These are phyloP conservation scores for Jaltomata sinuosa DNA, from an alignment of 257 asterid species.

Conservation along the genomic window DNA sequence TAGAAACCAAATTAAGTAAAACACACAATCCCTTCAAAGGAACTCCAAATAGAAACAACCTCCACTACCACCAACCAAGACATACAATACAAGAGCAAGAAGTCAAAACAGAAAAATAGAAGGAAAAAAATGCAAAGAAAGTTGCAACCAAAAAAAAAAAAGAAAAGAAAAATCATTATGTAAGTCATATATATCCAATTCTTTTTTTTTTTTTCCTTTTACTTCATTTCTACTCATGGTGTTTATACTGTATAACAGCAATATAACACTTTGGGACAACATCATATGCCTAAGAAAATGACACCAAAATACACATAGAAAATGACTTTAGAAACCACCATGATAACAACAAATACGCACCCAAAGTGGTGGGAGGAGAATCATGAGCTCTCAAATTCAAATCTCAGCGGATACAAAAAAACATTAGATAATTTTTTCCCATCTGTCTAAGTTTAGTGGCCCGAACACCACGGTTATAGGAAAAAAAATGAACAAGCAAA, in stretches of 20 bases:
- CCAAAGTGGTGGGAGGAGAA: no score
- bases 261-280: conserved; percentile 22
- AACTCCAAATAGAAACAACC: conserved; percentile 63
- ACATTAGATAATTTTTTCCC: neutral
- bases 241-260: conserved; percentile 15
- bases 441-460: no score
- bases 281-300: neutral
- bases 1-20: conserved; percentile 20
- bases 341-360: neutral
- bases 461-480: no score
- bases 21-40: conserved; percentile 65
- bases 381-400: neutral
- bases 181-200: conserved; percentile 24
- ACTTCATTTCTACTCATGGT: conserved; percentile 52
- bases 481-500: neutral
- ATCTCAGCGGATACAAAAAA: neutral
- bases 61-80: conserved; percentile 85
- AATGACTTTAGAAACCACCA: neutral
- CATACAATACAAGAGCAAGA: conserved; percentile 24
- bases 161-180: conserved; percentile 13
- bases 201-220: conserved; percentile 5
- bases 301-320: neutral
- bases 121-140: conserved; percentile 20
- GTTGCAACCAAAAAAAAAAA: neutral
- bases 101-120: conserved; percentile 2